phyloP scores from a whole-genome alignment of 805 yeast species.

The Jamesozyma lodderae region DNA sequence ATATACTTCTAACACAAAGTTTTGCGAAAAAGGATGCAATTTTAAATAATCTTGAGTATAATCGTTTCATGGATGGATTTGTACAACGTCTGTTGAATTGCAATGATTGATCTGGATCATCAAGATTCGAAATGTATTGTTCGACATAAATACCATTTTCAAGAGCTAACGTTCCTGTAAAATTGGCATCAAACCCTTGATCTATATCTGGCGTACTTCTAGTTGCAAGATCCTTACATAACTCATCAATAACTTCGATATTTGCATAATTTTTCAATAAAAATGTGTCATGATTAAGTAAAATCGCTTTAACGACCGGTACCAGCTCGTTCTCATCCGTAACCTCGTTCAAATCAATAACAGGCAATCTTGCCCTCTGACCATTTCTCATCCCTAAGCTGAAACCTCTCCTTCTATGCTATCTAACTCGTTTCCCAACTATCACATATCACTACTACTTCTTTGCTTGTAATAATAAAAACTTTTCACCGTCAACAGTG shows the following conservation, averaged over 20 bases:
- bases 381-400: too few species aligned
- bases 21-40: conserved; percentile 18
- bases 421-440: too few species aligned
- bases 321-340: conserved; percentile 19
- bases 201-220: conserved; percentile 3
- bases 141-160: conserved; percentile 15
- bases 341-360: conserved; percentile 21
- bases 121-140: conserved; percentile 20
- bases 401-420: too few species aligned
- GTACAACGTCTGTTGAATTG: conserved; percentile 14
- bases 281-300: conserved; percentile 20
- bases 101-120: conserved; percentile 13
- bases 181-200: conserved; percentile 23
- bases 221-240: conserved; percentile 6
- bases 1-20: conserved; percentile 14
- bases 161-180: conserved; percentile 19
- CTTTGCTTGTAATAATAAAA: too few species aligned
- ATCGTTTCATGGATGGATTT: conserved; percentile 9
- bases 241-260: conserved; percentile 11
- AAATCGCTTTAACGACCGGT: conserved; percentile 17
- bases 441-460: too few species aligned
- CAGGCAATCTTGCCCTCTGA: conserved; percentile 8
- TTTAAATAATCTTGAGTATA: conserved; percentile 17
- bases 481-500: too few species aligned
- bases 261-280: conserved; percentile 27